Conservation (phyloP, 306 rosid genomes). For the Corylus avellana region DNA sequence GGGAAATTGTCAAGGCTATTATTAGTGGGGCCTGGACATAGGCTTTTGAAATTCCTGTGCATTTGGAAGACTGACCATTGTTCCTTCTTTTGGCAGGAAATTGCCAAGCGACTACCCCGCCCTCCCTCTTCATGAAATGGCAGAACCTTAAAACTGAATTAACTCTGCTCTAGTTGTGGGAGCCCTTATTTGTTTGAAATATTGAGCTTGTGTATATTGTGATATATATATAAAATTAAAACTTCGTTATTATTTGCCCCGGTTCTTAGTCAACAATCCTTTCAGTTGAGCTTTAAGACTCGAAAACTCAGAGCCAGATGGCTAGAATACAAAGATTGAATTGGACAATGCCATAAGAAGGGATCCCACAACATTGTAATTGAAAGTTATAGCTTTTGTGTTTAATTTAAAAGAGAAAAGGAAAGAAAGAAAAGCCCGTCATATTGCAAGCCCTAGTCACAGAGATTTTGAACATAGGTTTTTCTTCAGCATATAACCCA, state of each 20-base stretch:
- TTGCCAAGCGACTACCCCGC: slow-evolving; percentile 56
- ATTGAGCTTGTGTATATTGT: slow-evolving; percentile 31
- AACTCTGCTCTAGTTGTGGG: slow-evolving; percentile 2
- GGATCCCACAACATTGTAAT: neutral
- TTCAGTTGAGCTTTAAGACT: slow-evolving; percentile 7
- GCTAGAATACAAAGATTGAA: neutral
- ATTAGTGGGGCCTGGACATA: too few species aligned
- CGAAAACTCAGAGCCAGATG: neutral
- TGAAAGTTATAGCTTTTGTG: neutral
- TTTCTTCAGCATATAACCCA: too few species aligned
- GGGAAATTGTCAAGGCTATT: too few species aligned
- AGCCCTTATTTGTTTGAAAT: slow-evolving; percentile 4
- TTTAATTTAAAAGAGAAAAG: too few species aligned
- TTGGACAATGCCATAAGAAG: neutral
- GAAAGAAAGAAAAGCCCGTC: neutral
- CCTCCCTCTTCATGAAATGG: slow-evolving; percentile 37
- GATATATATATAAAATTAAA: neutral
- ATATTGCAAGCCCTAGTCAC: too few species aligned
- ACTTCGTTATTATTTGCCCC: neutral
- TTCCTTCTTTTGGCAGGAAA: slow-evolving; percentile 40
- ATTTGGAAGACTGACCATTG: too few species aligned
- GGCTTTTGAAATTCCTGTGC: too few species aligned
- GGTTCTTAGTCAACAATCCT: neutral
- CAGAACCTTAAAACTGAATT: slow-evolving; percentile 20
- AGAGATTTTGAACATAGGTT: too few species aligned